phyloP scores from a whole-genome alignment of 2,329 filamentous ascomycete genomes.

The Phialophora tarda region DNA sequence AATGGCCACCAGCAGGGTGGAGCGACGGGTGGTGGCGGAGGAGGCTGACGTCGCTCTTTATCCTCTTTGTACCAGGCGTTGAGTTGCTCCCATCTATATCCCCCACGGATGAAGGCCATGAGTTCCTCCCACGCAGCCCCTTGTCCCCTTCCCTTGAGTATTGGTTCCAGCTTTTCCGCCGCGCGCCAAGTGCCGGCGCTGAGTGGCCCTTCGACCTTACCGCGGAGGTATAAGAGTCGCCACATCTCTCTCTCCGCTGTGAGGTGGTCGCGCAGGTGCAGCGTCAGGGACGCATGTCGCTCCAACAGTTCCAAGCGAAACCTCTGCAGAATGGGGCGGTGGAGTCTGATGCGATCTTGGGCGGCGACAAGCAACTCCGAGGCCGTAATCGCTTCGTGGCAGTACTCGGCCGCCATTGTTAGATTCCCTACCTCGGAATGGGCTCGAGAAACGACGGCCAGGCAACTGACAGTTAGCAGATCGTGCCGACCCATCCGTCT shows the following conservation, averaged over 20 bases:
- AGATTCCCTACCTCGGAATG: slow-evolving; percentile 11
- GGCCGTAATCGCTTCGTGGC: slow-evolving; percentile 5
- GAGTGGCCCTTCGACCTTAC: not conserved
- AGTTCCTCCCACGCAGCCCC: not conserved
- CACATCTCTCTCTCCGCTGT: slow-evolving; percentile 12
- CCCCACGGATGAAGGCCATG: not conserved
- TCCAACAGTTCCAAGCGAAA: slow-evolving; percentile 9
- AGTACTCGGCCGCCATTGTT: not conserved
- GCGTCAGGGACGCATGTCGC: slow-evolving; percentile 4
- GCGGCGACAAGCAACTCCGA: slow-evolving; percentile 9
- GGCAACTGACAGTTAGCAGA: slow-evolving; percentile 34
- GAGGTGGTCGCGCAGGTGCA: slow-evolving; percentile 7
- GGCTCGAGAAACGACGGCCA: slow-evolving; percentile 28
- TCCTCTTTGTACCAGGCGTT: not conserved
- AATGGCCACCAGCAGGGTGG: not conserved
- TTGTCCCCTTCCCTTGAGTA: slow-evolving; percentile 3
- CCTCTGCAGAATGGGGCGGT: slow-evolving; percentile 7
- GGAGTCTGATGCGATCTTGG: slow-evolving; percentile 3
- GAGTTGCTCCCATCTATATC: not conserved
- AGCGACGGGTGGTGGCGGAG: not conserved
- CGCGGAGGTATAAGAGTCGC: not conserved
- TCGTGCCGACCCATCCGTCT: slow-evolving; percentile 32
- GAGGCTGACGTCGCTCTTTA: not conserved
- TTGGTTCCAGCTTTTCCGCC: not conserved
- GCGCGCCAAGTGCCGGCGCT: slow-evolving; percentile 7